phyloP scores from a whole-genome alignment of 495 filamentous ascomycete genomes.

The Talaromyces proteolyticus region DNA sequence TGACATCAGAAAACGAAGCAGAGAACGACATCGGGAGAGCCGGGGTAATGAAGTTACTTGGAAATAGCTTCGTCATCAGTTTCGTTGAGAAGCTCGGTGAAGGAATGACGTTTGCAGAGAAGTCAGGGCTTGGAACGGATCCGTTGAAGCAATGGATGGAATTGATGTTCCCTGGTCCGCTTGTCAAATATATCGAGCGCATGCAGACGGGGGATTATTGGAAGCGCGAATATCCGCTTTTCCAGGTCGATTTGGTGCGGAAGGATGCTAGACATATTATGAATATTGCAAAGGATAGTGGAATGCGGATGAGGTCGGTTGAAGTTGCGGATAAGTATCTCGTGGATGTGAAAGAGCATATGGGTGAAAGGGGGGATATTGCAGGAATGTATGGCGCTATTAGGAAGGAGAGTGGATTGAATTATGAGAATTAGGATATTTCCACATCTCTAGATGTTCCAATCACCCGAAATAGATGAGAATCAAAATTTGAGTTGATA shows the following conservation, averaged over 20 bases:
- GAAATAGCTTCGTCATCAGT: slow-evolving; percentile 82
- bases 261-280: slow-evolving; percentile 81
- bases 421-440: slow-evolving; percentile 61
- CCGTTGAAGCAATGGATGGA: slow-evolving; percentile 65
- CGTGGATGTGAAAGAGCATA: slow-evolving; percentile 61
- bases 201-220: slow-evolving; percentile 74
- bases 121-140: slow-evolving; percentile 66
- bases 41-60: slow-evolving; percentile 62
- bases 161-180: slow-evolving; percentile 49
- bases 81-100: slow-evolving; percentile 78
- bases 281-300: slow-evolving; percentile 55
- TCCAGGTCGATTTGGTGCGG: slow-evolving; percentile 77
- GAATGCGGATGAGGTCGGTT: slow-evolving; percentile 56
- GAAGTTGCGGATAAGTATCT: slow-evolving; percentile 67
- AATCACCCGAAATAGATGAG: too few species aligned
- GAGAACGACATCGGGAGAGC: neutral
- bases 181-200: slow-evolving; percentile 63
- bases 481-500: too few species aligned
- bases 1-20: slow-evolving; percentile 20
- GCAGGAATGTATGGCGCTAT: slow-evolving; percentile 78
- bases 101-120: slow-evolving; percentile 71
- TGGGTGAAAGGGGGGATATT: slow-evolving; percentile 73
- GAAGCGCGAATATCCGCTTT: slow-evolving; percentile 66
- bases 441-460: too few species aligned
- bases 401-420: slow-evolving; percentile 61